Evolutionary conservation across 2,329 filamentous ascomycete genomes (phyloP).

Genomic region (Rasamsonia emersonii): DNA sequence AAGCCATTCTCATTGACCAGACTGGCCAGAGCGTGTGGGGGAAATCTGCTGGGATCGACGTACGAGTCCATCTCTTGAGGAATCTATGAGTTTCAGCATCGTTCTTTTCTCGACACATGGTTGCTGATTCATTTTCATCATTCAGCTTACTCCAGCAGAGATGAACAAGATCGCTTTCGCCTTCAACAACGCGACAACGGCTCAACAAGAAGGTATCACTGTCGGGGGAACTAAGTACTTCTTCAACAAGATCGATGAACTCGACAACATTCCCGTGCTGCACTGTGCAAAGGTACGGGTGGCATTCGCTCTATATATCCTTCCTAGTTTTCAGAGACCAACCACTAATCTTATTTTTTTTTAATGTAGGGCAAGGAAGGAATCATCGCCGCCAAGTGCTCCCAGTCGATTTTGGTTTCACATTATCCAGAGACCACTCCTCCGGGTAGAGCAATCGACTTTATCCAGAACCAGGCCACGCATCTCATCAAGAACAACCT

Average conservation of each 20-base stretch:
- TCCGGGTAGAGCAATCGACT: slow-evolving; percentile 66
- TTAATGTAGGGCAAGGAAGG: slow-evolving; percentile 63
- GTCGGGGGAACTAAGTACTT: slow-evolving; percentile 72
- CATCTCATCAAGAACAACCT: slow-evolving; percentile 62
- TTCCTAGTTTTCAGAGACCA: neutral
- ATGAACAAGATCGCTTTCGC: slow-evolving; percentile 46
- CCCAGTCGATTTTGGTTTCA: slow-evolving; percentile 76
- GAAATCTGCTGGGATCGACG: slow-evolving; percentile 59
- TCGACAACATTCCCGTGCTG: slow-evolving; percentile 6
- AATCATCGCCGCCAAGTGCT: slow-evolving; percentile 75
- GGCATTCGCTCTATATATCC: too few relatives aligned
- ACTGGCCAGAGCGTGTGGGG: slow-evolving; percentile 80
- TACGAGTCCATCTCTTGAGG: slow-evolving; percentile 42
- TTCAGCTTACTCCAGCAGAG: slow-evolving; percentile 45
- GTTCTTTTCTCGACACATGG: too few relatives aligned
- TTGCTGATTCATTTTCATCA: neutral
- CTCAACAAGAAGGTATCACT: slow-evolving; percentile 65
- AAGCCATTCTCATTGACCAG: slow-evolving; percentile 73
- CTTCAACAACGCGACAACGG: slow-evolving; percentile 45
- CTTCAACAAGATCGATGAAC: slow-evolving; percentile 10
- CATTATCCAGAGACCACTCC: slow-evolving; percentile 71
- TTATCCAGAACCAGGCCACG: slow-evolving; percentile 75
- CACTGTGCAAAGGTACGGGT: slow-evolving; percentile 6
- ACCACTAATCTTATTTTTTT: slow-evolving; percentile 5
- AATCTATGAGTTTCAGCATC: too few relatives aligned